phyloP scores from a whole-genome alignment of 768 basidiomycete genomes.

The Udeniomyces megalosporus region DNA sequence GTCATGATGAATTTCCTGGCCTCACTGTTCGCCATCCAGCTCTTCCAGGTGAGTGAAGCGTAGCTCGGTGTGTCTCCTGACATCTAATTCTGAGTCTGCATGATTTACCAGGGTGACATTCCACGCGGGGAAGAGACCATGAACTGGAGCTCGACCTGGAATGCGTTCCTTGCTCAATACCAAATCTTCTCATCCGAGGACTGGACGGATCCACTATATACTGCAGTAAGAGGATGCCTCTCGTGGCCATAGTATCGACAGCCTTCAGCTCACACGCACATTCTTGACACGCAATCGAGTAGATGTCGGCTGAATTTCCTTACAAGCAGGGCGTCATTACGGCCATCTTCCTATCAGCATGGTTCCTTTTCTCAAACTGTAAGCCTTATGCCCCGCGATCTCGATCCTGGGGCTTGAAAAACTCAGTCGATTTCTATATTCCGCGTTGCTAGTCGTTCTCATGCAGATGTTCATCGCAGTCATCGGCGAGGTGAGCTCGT shows the following conservation, averaged over 20 bases:
- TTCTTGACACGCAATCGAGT: background rate
- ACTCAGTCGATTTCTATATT: no score
- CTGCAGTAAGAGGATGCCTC: no score
- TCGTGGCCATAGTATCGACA: conserved; percentile 36
- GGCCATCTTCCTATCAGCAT: conserved; percentile 55
- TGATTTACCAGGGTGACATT: conserved; percentile 48
- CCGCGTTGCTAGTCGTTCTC: conserved; percentile 75
- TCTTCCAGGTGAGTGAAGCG: conserved; percentile 40
- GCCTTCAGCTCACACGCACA: conserved; percentile 23
- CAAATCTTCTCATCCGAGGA: conserved; percentile 81
- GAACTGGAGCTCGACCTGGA: conserved; percentile 70
- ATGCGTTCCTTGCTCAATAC: conserved; percentile 71
- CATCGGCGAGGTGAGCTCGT: conserved; percentile 51
- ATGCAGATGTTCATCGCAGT: conserved; percentile 95
- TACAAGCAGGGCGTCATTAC: conserved; percentile 56
- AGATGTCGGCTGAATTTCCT: conserved; percentile 41
- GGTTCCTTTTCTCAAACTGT: conserved; percentile 91
- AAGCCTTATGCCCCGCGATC: no score
- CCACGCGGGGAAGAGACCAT: conserved; percentile 34
- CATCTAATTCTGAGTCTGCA: no score
- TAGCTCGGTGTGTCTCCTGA: conserved; percentile 70
- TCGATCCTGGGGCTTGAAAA: no score
- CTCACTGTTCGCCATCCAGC: conserved; percentile 62
- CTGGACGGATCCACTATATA: conserved; percentile 37
- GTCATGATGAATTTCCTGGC: conserved; percentile 72